Evolutionary conservation across 768 basidiomycete genomes (phyloP).

Genomic region (Exidia glandulosa): DNA sequence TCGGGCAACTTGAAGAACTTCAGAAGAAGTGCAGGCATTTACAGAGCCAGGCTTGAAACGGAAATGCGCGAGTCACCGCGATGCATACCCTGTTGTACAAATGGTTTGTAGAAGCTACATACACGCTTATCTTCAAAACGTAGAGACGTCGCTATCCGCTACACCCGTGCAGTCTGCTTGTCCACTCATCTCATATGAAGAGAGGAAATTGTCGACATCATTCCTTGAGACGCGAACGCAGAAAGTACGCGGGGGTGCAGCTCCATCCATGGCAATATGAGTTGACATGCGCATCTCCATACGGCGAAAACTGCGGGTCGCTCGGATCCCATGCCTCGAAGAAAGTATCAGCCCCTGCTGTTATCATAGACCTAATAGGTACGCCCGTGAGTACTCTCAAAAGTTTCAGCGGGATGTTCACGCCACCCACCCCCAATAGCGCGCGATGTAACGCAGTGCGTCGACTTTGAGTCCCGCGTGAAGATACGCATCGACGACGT

Average conservation of each 20-base stretch:
- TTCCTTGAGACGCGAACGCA: not conserved
- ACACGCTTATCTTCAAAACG: too few species aligned
- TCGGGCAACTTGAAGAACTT: too few species aligned
- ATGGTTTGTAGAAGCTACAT: too few species aligned
- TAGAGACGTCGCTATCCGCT: too few species aligned
- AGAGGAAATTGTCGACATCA: too few species aligned
- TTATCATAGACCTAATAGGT: not conserved
- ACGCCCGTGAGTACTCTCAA: not conserved
- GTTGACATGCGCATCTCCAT: not conserved
- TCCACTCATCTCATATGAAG: too few species aligned
- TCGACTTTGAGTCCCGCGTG: not conserved
- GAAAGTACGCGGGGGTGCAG: not conserved
- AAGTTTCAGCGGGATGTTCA: too few species aligned
- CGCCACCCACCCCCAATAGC: not conserved
- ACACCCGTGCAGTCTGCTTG: too few species aligned
- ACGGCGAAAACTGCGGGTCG: not conserved
- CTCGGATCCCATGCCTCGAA: not conserved
- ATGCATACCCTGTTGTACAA: too few species aligned
- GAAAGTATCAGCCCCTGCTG: not conserved
- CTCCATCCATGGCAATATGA: slow-evolving; percentile 3
- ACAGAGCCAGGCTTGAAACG: too few species aligned
- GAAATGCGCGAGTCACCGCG: too few species aligned
- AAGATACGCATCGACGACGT: not conserved
- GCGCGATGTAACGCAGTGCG: not conserved
- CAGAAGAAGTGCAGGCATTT: too few species aligned